These are phyloP conservation scores for Cyberlindnera veronae DNA, from an alignment of 805 yeast genomes.

Conservation along the genomic window DNA sequence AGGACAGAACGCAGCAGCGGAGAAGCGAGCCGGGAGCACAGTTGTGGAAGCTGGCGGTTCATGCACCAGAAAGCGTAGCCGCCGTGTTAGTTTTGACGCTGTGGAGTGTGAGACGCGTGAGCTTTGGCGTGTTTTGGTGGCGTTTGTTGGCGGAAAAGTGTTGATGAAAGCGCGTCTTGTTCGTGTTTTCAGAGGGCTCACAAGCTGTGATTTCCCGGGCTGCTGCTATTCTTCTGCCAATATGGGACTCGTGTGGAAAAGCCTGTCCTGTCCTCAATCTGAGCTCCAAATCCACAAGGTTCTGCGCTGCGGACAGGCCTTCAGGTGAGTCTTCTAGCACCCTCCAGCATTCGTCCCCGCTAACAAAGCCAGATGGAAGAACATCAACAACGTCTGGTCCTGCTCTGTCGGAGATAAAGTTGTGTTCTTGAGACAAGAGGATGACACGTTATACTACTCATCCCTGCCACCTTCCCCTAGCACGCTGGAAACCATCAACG, in stretches of 20 bases:
- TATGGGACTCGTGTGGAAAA: slow-evolving; percentile 20
- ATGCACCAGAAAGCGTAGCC: neutral
- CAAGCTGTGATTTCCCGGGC: too few relatives aligned
- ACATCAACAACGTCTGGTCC: slow-evolving; percentile 59
- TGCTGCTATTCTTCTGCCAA: too few relatives aligned
- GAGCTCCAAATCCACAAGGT: slow-evolving; percentile 65
- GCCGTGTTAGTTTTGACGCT: neutral
- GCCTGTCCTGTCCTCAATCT: slow-evolving; percentile 16
- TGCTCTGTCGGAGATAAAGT: slow-evolving; percentile 59
- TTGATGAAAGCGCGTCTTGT: neutral
- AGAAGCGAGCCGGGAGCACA: slow-evolving; percentile 9
- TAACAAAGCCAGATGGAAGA: slow-evolving; percentile 56
- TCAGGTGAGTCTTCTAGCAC: slow-evolving; percentile 33
- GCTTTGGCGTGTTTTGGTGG: neutral
- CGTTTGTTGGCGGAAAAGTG: neutral
- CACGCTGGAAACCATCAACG: slow-evolving; percentile 45
- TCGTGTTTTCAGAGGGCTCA: too few relatives aligned
- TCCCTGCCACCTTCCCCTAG: slow-evolving; percentile 34
- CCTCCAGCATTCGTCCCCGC: neutral
- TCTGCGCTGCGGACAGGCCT: slow-evolving; percentile 82
- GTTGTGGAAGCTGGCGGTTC: slow-evolving; percentile 1
- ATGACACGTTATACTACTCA: slow-evolving; percentile 47
- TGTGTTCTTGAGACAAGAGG: slow-evolving; percentile 62
- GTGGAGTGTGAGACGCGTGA: neutral
- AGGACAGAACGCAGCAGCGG: slow-evolving; percentile 3